Conservation (phyloP, 495 filamentous ascomycete species). For the Hypomontagnella monticulosa region DNA sequence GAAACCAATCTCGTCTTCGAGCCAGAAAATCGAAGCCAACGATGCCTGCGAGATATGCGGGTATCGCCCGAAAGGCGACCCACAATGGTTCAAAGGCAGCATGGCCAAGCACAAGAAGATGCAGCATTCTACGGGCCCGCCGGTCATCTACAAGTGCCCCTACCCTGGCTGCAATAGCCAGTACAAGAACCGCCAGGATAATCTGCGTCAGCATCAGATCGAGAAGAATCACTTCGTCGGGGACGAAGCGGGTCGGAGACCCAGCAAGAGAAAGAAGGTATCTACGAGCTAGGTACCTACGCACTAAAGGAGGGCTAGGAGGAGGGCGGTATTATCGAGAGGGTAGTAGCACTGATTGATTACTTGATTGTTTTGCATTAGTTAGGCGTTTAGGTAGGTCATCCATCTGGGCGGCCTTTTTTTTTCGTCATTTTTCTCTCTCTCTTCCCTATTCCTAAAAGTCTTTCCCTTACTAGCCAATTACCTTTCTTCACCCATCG, state of each 20-base stretch:
- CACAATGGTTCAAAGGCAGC: constrained; percentile 63
- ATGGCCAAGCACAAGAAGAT: constrained; percentile 64
- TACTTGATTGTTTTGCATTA: constrained; percentile 29
- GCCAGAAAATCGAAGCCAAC: constrained; percentile 50
- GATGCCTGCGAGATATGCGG: constrained; percentile 58
- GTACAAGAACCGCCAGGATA: constrained; percentile 61
- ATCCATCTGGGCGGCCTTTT: constrained; percentile 12
- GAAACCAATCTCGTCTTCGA: constrained; percentile 26
- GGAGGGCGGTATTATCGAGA: not conserved
- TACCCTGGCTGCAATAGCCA: constrained; percentile 58
- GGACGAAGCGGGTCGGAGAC: constrained; percentile 50
- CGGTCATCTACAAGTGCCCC: constrained; percentile 57
- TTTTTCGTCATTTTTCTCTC: constrained; percentile 6
- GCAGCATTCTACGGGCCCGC: constrained; percentile 55
- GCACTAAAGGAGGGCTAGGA: not conserved
- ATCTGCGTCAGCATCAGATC: constrained; percentile 60
- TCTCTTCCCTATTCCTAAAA: not conserved
- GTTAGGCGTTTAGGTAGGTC: constrained; percentile 19
- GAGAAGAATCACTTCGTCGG: constrained; percentile 59
- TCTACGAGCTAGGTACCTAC: constrained; percentile 19
- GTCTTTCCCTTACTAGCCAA: constrained; percentile 1
- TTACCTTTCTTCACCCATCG: not conserved
- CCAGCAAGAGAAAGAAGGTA: constrained; percentile 57
- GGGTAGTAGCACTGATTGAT: constrained; percentile 15
- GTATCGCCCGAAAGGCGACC: constrained; percentile 60